Evolutionary conservation across 805 yeast species (phyloP).

Genomic region (Torulaspora franciscae): DNA sequence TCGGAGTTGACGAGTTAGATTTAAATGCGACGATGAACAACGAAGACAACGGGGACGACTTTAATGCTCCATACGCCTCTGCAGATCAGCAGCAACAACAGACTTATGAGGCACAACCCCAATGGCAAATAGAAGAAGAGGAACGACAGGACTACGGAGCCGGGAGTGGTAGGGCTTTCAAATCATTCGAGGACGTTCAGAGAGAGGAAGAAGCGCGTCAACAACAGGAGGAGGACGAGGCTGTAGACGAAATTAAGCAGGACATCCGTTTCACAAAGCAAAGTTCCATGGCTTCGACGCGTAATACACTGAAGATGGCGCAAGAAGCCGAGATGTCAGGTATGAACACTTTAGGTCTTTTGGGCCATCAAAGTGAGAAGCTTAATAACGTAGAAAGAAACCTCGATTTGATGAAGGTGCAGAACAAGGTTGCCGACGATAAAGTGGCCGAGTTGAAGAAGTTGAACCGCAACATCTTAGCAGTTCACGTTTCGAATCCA

Average conservation of each 20-base stretch:
- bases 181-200: conserved; percentile 35
- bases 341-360: conserved; percentile 78
- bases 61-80: conserved; percentile 26
- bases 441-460: conserved; percentile 75
- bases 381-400: conserved; percentile 75
- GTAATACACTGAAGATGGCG: conserved; percentile 72
- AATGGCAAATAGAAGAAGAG: conserved; percentile 27
- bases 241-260: conserved; percentile 78
- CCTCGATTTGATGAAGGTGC: conserved; percentile 71
- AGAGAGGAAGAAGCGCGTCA: conserved; percentile 37
- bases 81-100: conserved; percentile 21
- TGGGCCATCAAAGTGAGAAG: conserved; percentile 90
- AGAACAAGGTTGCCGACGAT: conserved; percentile 74
- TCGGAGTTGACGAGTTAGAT: conserved; percentile 33
- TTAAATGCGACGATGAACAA: conserved; percentile 27
- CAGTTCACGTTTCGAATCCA: conserved; percentile 79
- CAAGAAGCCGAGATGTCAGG: conserved; percentile 70
- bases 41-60: conserved; percentile 27
- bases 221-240: conserved; percentile 70
- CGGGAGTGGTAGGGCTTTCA: conserved; percentile 43
- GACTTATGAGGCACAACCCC: conserved; percentile 26
- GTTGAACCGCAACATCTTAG: conserved; percentile 74
- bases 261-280: conserved; percentile 80
- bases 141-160: conserved; percentile 52
- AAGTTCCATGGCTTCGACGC: conserved; percentile 77